A percentile compares a stretch with the other conserved stretches of the same genome.
Evolutionary conservation across 2,329 filamentous ascomycete genomes (phyloP).

Genomic region (Sphaerulina populicola): DNA sequence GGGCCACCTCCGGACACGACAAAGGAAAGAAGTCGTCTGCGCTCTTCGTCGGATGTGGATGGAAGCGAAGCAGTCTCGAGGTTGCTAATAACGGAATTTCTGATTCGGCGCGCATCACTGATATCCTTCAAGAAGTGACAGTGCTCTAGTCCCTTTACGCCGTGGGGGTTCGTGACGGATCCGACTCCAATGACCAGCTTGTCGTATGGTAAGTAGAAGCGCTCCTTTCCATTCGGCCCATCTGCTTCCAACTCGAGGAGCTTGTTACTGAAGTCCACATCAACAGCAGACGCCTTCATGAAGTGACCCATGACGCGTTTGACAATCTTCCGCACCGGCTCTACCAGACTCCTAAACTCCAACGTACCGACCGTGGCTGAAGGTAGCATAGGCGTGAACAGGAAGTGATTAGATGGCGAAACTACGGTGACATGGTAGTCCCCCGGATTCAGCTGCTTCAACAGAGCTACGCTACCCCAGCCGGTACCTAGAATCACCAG

Average conservation of each 20-base stretch:
- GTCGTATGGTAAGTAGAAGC: slow-evolving; percentile 94
- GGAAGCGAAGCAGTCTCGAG: slow-evolving; percentile 88
- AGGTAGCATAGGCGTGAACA: slow-evolving; percentile 96
- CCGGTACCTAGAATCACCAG: slow-evolving; percentile 88
- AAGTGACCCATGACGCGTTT: slow-evolving; percentile 75
- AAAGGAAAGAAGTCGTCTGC: slow-evolving; percentile 80
- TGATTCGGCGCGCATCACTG: slow-evolving; percentile 79
- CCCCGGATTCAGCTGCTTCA: slow-evolving; percentile 82
- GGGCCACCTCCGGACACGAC: slow-evolving; percentile 93
- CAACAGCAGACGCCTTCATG: slow-evolving; percentile 74
- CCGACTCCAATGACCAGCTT: slow-evolving; percentile 90
- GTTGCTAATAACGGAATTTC: slow-evolving; percentile 80
- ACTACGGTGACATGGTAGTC: slow-evolving; percentile 96
- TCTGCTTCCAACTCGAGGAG: slow-evolving; percentile 75
- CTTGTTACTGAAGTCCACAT: slow-evolving; percentile 86
- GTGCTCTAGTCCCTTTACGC: slow-evolving; percentile 87
- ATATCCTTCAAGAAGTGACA: slow-evolving; percentile 95
- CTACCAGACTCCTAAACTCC: slow-evolving; percentile 81
- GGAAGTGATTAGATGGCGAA: slow-evolving; percentile 89
- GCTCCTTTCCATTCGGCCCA: slow-evolving; percentile 60
- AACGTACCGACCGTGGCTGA: slow-evolving; percentile 94
- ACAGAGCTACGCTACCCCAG: slow-evolving; percentile 85
- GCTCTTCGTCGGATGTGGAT: slow-evolving; percentile 80
- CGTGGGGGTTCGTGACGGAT: slow-evolving; percentile 87
- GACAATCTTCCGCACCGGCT: slow-evolving; percentile 82